phyloP scores from a whole-genome alignment of 768 basidiomycete genomes.

The Mycena albidolilacea region DNA sequence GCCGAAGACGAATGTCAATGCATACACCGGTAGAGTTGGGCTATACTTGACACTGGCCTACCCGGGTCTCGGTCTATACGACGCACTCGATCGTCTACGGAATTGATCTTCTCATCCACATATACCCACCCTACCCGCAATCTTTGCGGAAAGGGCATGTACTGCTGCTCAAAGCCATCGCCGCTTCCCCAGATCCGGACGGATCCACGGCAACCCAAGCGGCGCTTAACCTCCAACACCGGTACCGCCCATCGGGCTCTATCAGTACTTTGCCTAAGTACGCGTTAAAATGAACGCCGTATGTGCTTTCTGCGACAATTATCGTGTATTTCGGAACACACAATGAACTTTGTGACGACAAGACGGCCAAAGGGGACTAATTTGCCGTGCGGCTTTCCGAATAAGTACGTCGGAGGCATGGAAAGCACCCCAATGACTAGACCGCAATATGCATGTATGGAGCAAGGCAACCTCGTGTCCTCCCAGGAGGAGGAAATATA shows the following conservation, averaged over 20 bases:
- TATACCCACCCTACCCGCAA: not conserved
- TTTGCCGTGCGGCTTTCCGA: not conserved
- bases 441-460: not conserved
- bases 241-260: not conserved
- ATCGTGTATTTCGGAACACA: not conserved
- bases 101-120: not conserved
- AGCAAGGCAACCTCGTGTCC: not conserved
- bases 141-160: not conserved
- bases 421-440: not conserved
- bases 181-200: too few species aligned
- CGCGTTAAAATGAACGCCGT: not conserved
- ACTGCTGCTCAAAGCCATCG: not conserved
- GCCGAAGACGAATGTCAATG: not conserved
- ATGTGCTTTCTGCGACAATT: slow-evolving; percentile 3
- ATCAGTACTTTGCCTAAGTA: not conserved
- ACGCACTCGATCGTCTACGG: slow-evolving; percentile 1
- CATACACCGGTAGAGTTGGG: not conserved
- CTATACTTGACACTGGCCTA: not conserved
- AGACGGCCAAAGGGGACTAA: slow-evolving; percentile 3
- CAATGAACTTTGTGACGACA: not conserved
- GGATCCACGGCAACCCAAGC: too few species aligned
- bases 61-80: not conserved
- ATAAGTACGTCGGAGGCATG: not conserved
- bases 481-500: not conserved
- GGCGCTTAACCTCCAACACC: too few species aligned